Conservation (phyloP, 225 moss, liverwort and hornwort species). For the Physcomitrium patens region DNA sequence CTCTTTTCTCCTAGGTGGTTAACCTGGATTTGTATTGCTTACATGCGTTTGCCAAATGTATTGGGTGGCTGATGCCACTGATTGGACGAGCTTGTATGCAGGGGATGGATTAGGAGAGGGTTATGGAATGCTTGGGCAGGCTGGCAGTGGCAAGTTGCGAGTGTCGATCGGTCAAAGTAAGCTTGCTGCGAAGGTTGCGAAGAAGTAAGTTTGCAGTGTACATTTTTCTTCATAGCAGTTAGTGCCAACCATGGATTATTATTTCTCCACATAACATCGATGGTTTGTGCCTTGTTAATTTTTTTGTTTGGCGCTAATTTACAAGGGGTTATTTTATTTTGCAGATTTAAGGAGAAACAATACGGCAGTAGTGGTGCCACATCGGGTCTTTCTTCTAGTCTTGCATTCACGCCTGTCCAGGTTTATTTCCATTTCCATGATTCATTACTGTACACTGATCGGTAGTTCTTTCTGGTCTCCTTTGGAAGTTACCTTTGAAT, state of each 20-base stretch:
- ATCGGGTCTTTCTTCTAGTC: slow-evolving; percentile 95
- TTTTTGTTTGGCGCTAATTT: slow-evolving; percentile 14
- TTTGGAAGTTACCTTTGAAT: neutral
- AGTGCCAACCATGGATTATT: neutral
- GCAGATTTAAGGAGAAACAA: slow-evolving; percentile 96
- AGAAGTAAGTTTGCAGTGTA: slow-evolving; percentile 70
- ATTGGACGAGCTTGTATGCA: slow-evolving; percentile 33
- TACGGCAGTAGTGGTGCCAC: slow-evolving; percentile 98
- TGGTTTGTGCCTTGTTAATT: neutral
- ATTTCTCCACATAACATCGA: neutral
- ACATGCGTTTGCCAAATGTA: neutral
- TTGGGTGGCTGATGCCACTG: slow-evolving; percentile 3
- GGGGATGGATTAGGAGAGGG: slow-evolving; percentile 99
- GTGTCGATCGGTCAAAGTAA: slow-evolving; percentile 98
- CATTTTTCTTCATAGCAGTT: neutral
- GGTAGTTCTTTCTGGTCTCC: neutral
- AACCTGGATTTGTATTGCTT: neutral
- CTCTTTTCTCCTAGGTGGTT: neutral
- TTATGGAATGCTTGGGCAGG: slow-evolving; percentile 99
- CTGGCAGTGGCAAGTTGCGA: slow-evolving; percentile 93
- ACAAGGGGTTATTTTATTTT: neutral
- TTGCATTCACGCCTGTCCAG: slow-evolving; percentile 99
- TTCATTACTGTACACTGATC: slow-evolving; percentile 8
- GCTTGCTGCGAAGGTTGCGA: slow-evolving; percentile 98
- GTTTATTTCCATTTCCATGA: slow-evolving; percentile 37